Evolutionary conservation across 75 land plant species (phyloP).

Genomic region (Sequoiadendron giganteum): DNA sequence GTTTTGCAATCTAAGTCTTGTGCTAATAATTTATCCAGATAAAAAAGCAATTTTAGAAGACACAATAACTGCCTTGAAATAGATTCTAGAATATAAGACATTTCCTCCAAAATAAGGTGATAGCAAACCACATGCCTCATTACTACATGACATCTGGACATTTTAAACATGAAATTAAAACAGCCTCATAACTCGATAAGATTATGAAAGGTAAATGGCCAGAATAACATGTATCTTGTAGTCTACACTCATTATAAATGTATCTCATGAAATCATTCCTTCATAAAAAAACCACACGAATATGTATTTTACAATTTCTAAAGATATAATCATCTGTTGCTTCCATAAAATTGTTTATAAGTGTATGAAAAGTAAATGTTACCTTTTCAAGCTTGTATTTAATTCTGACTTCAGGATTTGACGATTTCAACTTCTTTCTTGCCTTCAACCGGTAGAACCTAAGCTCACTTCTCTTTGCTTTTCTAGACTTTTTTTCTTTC

Average conservation of each 20-base stretch:
- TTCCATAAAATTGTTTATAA: neutral
- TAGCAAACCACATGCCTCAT: neutral
- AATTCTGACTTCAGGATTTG: constrained; percentile 75
- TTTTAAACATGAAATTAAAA: neutral
- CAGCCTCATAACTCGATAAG: neutral
- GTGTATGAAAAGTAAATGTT: neutral
- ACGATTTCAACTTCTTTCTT: constrained; percentile 68
- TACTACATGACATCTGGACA: neutral
- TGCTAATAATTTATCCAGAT: neutral
- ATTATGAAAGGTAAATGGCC: neutral
- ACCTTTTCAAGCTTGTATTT: constrained; percentile 73
- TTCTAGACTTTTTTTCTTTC: constrained; percentile 41
- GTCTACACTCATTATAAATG: neutral
- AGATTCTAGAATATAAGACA: neutral
- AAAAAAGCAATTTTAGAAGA: neutral
- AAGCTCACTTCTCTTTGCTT: constrained; percentile 54
- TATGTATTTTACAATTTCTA: neutral
- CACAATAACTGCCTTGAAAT: neutral
- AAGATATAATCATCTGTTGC: neutral
- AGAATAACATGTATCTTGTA: neutral
- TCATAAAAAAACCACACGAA: neutral
- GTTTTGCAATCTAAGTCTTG: neutral
- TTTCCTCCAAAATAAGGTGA: neutral
- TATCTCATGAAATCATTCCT: neutral
- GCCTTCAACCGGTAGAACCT: constrained; percentile 57